Evolutionary conservation across 306 rosid genomes (phyloP), one percentile per base, ranked within the genome.

Genomic region (Myrica gale): DNA sequence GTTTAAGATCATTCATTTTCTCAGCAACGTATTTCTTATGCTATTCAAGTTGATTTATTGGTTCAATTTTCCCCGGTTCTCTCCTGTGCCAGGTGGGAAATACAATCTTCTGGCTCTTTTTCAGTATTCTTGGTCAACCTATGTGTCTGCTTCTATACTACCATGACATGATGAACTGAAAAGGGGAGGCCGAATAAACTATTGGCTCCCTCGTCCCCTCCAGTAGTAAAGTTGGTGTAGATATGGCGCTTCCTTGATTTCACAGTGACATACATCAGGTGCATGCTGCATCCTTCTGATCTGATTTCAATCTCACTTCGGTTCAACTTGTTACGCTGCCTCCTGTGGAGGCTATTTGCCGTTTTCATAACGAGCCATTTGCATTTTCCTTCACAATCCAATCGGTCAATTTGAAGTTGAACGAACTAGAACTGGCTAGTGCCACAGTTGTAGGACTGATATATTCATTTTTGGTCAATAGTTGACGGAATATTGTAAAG

Each of bases 61-160:
- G n/a, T 13, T 74, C 4, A 50, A 9, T 44, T n/a, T 62, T 19
- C 32, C 47, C 16, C 73, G 60, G 7, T 43, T 74, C 57, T 32
- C 4, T 43, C 75, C 68, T 69, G 44, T 73, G 41, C 44, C 86
- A 96, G 99, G 97, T 89, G 63, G 99, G 99, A 66, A 96, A 96
- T 72, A 96, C 92, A 92, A 82, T 89, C 70, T 92, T 96, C 82
- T 96, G 99, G 99, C 90, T 91, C 90, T 72, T 85, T 74, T 96
- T 96, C 80, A 21, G 96, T 76, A 92, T 96, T 58, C 87, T 96
- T 53, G 99, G 99, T 19, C 99, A 96, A 84, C 99, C 98, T n/a
- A 92, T 90, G 97, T 88, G 94, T 17, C 80, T 96, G 60, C 92
- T 96, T 72, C 83, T 96, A 7, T 96, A 96, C 72, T 96, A 96